These are phyloP conservation scores for Starmerella kuoi DNA, from an alignment of 805 yeast genomes.

Conservation along the genomic window DNA sequence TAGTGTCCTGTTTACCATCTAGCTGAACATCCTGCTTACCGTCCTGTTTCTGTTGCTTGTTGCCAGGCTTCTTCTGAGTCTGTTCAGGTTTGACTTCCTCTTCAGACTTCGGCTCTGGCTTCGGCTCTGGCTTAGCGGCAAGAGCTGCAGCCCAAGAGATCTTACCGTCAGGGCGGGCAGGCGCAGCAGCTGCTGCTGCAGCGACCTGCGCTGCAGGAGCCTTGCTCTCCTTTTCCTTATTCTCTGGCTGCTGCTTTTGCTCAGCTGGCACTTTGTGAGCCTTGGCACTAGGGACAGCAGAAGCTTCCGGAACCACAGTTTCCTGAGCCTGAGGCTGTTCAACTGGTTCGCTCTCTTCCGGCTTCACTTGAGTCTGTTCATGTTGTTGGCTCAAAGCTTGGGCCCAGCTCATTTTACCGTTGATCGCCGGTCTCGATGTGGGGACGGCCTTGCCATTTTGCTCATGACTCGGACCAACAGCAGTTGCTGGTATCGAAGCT, in stretches of 20 bases:
- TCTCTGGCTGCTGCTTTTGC: background rate
- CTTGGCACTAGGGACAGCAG: no score
- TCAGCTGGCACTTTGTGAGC: no score
- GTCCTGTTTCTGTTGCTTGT: background rate
- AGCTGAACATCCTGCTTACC: background rate
- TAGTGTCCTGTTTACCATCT: background rate
- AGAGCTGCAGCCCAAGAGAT: constrained; percentile 23
- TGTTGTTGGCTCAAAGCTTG: background rate
- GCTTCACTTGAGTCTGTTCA: background rate
- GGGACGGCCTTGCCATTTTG: background rate
- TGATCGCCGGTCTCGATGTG: background rate
- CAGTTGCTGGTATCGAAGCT: background rate
- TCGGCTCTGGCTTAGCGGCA: constrained; percentile 13
- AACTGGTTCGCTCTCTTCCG: background rate
- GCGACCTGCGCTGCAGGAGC: constrained; percentile 8
- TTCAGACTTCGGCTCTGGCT: constrained; percentile 4
- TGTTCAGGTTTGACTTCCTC: background rate
- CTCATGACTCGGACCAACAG: constrained; percentile 1
- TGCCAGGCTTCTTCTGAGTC: constrained; percentile 1
- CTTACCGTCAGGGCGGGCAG: constrained; percentile 17
- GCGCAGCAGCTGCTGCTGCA: constrained; percentile 6
- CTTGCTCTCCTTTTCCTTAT: background rate
- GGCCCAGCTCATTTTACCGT: constrained; percentile 21
- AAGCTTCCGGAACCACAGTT: background rate
- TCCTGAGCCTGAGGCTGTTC: background rate